Evolutionary conservation across 2,329 filamentous ascomycete genomes (phyloP).

Genomic region (Pseudocercospora pini-densiflorae): DNA sequence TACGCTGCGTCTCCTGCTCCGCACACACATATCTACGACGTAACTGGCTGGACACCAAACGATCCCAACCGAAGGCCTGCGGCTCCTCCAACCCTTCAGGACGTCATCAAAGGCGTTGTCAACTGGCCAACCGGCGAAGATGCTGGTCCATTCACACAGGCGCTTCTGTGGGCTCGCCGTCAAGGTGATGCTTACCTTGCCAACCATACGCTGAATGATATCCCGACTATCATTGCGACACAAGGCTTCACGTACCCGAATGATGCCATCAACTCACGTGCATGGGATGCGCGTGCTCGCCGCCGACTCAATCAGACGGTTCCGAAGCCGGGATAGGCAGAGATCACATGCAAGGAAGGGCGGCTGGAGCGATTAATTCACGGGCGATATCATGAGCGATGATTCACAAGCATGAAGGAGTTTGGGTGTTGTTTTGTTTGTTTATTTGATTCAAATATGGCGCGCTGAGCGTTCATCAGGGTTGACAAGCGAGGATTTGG

Average conservation of each 20-base stretch:
- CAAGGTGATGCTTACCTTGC: background rate
- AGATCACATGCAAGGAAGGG: background rate
- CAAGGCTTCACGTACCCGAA: background rate
- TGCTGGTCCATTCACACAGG: slow-evolving; percentile 16
- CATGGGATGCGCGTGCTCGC: slow-evolving; percentile 8
- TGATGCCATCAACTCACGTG: background rate
- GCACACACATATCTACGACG: background rate
- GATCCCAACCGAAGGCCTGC: background rate
- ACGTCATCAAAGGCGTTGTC: slow-evolving; percentile 13
- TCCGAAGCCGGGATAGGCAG: background rate
- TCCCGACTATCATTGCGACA: slow-evolving; percentile 6
- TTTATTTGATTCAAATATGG: too few species aligned
- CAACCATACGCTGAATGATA: background rate
- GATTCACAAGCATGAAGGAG: background rate
- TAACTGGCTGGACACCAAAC: background rate
- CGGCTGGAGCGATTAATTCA: background rate
- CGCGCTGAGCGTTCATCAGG: too few species aligned
- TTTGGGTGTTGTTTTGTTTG: background rate
- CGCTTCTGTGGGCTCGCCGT: slow-evolving; percentile 3
- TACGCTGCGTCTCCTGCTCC: background rate
- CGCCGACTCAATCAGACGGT: background rate
- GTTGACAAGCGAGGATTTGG: background rate
- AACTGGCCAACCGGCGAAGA: slow-evolving; percentile 21
- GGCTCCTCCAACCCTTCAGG: background rate
- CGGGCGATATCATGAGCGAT: background rate